Evolutionary conservation across 768 basidiomycete genomes (phyloP), one percentile per base, ranked within the genome.

Genomic region (Paxillus rubicundulus): DNA sequence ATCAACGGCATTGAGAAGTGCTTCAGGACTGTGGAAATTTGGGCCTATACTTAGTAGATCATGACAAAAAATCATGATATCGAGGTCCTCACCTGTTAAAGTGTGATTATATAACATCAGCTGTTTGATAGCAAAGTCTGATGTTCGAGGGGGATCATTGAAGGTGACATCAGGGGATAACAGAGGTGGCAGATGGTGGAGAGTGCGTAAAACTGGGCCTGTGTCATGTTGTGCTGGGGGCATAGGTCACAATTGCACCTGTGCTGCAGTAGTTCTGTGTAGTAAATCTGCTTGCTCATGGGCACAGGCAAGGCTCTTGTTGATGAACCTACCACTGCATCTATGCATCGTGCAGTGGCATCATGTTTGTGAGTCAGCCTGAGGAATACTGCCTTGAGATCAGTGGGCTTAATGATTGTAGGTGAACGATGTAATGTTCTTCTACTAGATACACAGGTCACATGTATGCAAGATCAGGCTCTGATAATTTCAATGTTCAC

Each of bases 181-280:
- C 6, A 14, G 36, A 12, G 36, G 36, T 5, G 36, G 36, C 1
- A 1, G 10, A 2, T 1, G 10, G 10, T 37, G 36, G 10, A 37
- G 36, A 6, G 14, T 37, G 6, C 36, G 36, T 4, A 13, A 12
- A 37, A 37, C 36, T 16, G 36, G 36, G 1, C 36, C 36, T 37
- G 36, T 4, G 17, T 37, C 36, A 14, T 2, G 36, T 13, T 13
- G 8, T 10, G 36, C 36, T 1, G 36, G 2, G 1, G 36, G 36
- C 1, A 37, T 14, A 77, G 54, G 2, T 13, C 14, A n/a, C n/a
- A n/a, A n/a, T n/a, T n/a, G n/a, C n/a, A 5, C 21, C 5, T 21
- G 21, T 21, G 21, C 21, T 21, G 21, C 21, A 21, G 21, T 2
- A 2, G 21, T 21, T 21, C 21, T 21, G 2, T 21, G 21, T 21